Base-by-base conservation (phyloP, 805 yeast species). In the Candida michaelii region DNA sequence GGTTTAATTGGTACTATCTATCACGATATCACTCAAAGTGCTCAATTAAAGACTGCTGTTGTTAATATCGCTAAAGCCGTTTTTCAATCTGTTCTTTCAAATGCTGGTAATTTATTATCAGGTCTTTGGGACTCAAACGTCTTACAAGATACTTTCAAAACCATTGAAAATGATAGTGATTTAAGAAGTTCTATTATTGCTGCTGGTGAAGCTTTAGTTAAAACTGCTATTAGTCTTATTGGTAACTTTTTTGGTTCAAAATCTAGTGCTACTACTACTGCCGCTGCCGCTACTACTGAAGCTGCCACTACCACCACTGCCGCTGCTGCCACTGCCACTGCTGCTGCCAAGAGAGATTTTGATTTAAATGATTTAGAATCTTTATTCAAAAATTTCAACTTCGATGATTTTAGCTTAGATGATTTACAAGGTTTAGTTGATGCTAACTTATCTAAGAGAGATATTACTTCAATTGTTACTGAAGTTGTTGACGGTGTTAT, bases 41-140 rank as follows among this genome's bases (percentile, higher is more conserved):
- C 55, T 13, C 57, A 53, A n/a, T 52, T 70, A 45, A 53, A 46
- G 39, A 29, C 57, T 23, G 52, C 62, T 33, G 39, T 70, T 25
- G 42, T 42, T 24, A 41, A 54, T 21, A 56, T 69, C 38, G 52
- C 59, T 45, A 58, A 66, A 55, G 35, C 59, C 30, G 61, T 71
- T 29, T 30, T 69, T 40, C 47, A 55, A 45, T 60, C 62, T 33
- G 66, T 69, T 34, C 37, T 68, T 46, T 62, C 62, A 30, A 60
- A 68, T 40, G 76, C 69, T 39, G 71, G 73, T 38, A 58, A 69
- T 30, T 67, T 70, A 54, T 50, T 69, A 45, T 53, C 57, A 40
- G 73, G 73, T 39, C 48, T 70, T 46, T 69, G 61, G 65, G 55
- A 66, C 51, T 68, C 74, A 25, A 73, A 73, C 44, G 62, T 68